phyloP scores from a whole-genome alignment of 2,329 filamentous ascomycete species.

The Fusarium chaquense region DNA sequence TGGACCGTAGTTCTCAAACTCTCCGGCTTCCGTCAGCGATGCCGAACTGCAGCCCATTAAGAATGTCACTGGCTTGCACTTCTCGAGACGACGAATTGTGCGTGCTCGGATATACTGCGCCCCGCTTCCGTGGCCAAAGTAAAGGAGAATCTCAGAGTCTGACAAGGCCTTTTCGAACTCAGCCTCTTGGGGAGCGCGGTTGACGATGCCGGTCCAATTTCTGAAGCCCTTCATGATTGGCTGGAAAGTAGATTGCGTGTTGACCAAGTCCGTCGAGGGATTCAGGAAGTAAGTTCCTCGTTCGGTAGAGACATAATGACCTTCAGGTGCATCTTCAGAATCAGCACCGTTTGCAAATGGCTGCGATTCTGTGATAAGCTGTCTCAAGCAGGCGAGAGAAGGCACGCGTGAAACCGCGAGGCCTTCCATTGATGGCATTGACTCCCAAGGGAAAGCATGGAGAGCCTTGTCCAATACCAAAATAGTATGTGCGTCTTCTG shows the following conservation, averaged over 20 bases:
- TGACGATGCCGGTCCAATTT: conserved; percentile 77
- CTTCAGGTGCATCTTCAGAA: conserved; percentile 45
- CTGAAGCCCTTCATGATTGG: conserved; percentile 72
- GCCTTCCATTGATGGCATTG: conserved; percentile 83
- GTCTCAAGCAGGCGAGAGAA: conserved; percentile 83
- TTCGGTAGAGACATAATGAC: conserved; percentile 66
- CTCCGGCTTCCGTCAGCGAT: conserved; percentile 79
- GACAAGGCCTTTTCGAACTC: conserved; percentile 79
- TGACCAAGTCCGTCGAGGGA: conserved; percentile 83
- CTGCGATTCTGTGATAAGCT: conserved; percentile 72
- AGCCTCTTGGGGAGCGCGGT: conserved; percentile 77
- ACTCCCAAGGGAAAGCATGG: conserved; percentile 96
- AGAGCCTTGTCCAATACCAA: conserved; percentile 91
- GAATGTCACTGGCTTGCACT: conserved; percentile 81
- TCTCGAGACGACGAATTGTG: conserved; percentile 81
- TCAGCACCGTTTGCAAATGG: conserved; percentile 28
- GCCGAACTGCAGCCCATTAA: conserved; percentile 96
- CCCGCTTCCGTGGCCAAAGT: conserved; percentile 96
- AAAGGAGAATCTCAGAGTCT: conserved; percentile 79
- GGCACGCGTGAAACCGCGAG: conserved; percentile 88
- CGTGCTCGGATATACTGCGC: conserved; percentile 92
- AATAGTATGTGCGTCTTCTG: conserved; percentile 76
- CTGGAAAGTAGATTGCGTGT: conserved; percentile 82
- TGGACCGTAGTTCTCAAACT: conserved; percentile 91
- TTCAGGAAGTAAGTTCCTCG: conserved; percentile 87